Base-by-base conservation (phyloP, 2,329 filamentous ascomycete genomes). In the Trichophaea hybrida region DNA sequence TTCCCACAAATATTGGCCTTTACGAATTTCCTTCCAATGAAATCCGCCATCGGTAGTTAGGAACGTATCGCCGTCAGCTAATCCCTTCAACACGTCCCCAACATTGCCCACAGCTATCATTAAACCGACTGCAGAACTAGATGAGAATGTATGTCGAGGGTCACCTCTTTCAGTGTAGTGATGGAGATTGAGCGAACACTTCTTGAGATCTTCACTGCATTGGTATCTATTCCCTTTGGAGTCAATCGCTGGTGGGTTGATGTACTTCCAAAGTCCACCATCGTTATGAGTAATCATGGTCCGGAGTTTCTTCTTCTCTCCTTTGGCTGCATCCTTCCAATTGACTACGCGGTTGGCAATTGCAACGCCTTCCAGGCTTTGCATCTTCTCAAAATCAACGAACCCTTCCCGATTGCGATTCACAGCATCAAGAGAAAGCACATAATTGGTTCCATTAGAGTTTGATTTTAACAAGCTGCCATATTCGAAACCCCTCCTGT, bases 211-310 rank as follows among this genome's bases (percentile, higher is more conserved):
- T 61, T 77, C 77, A 54, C 75, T 78, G 74, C 93, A 97, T 10
- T 75, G 72, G 69, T 85, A 94, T 1, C 76, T 71, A 67, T 91
- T 86, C 66, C 81, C 82, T 34, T 93, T 81, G 0, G 79, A 76
- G 67, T 91, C 83, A 66, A 82, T 80, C 40, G 73, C 69, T 0
- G 89, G 91, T n/a, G 88, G 83, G 8, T 81, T 73, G 7, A 98
- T 74, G 64, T 83, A 82, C 33, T 77, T 77, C 93, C 93, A 98
- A 70, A 90, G 82, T 0, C 86, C 86, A 37, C 91, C 93, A 70
- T 98, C 93, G 69, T 96, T 97, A 74, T 98, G 93, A 0, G 89
- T 95, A 69, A 98, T 96, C 76, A 86, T 83, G 40, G 88, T 93
- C 72, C 88, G 88, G 54, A 96, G 77, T 70, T 83, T 84, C 77